Evolutionary conservation across 2,329 filamentous ascomycete species (phyloP).

Genomic region (Esteya vermicola): DNA sequence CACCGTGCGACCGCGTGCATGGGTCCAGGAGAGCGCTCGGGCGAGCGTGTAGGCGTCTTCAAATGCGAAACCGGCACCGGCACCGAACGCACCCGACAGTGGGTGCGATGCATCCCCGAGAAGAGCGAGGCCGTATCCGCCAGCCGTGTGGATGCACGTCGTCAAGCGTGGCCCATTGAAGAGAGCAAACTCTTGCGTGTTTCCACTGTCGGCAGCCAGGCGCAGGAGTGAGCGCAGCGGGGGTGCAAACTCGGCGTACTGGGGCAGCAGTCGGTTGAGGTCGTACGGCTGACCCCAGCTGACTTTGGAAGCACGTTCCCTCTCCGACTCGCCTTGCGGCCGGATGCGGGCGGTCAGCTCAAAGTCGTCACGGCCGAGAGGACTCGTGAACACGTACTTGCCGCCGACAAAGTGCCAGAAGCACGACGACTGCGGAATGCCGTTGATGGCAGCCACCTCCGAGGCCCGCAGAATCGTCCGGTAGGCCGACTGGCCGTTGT

Average conservation of each 20-base stretch:
- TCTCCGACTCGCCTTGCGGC: conserved; percentile 9
- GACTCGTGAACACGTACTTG: conserved; percentile 19
- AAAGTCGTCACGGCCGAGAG: conserved; percentile 18
- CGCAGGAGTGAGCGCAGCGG: conserved; percentile 16
- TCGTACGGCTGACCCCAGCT: conserved; percentile 17
- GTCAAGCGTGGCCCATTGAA: conserved; percentile 18
- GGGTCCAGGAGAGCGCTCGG: conserved; percentile 6
- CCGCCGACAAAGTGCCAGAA: conserved; percentile 19
- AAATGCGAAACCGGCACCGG: conserved; percentile 10
- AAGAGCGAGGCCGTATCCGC: conserved; percentile 25
- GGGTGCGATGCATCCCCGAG: conserved; percentile 37
- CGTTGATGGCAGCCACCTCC: conserved; percentile 15
- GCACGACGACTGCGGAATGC: conserved; percentile 14
- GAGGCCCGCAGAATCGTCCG: conserved; percentile 16
- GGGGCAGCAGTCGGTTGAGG: conserved; percentile 8
- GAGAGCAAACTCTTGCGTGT: conserved; percentile 14
- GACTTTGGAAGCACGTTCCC: conserved; percentile 13
- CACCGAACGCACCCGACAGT: conserved; percentile 16
- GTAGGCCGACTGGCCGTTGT: conserved; percentile 23
- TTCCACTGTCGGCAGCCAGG: conserved; percentile 13
- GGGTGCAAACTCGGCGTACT: conserved; percentile 17
- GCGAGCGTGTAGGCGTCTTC: conserved; percentile 11
- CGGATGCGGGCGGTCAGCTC: conserved; percentile 17
- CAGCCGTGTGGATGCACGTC: conserved; percentile 14
- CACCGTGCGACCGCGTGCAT: neutral